Evolutionary conservation across 164 flowering plant genomes (phyloP).

Genomic region (Paratinospora sagittata): DNA sequence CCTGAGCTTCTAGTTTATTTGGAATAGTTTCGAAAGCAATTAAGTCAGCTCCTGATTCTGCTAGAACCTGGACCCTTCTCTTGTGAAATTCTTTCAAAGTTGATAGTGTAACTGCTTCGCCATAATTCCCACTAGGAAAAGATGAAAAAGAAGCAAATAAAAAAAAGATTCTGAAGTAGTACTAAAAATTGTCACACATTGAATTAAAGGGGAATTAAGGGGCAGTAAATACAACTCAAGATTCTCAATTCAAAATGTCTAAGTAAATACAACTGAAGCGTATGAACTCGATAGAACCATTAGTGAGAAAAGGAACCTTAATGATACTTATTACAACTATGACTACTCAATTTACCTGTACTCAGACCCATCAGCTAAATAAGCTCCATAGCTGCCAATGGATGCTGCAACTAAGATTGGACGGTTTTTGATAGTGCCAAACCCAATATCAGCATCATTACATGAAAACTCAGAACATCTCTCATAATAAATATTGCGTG

Average conservation of each 20-base stretch:
- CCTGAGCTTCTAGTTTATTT: constrained; percentile 86
- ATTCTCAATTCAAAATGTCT: too few relatives aligned
- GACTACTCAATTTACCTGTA: constrained; percentile 32
- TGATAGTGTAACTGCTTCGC: constrained; percentile 42
- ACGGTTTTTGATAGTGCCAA: constrained; percentile 27
- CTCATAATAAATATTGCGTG: constrained; percentile 37
- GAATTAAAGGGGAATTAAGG: too few relatives aligned
- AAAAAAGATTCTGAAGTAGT: too few relatives aligned
- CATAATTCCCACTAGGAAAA: constrained; percentile 64
- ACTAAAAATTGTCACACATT: background rate
- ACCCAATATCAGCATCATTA: constrained; percentile 14
- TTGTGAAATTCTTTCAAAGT: constrained; percentile 73
- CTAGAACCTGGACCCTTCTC: constrained; percentile 76
- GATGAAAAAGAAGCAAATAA: background rate
- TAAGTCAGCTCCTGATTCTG: constrained; percentile 74
- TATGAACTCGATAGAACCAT: too few relatives aligned
- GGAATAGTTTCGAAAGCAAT: constrained; percentile 95
- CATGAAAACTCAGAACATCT: constrained; percentile 16
- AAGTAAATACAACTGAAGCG: too few relatives aligned
- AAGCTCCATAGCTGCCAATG: constrained; percentile 66
- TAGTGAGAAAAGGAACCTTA: too few relatives aligned
- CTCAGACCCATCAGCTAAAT: constrained; percentile 67
- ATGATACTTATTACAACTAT: too few relatives aligned
- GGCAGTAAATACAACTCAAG: too few relatives aligned
- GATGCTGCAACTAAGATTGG: constrained; percentile 57